These are phyloP conservation scores for Rubroshorea leprosula DNA, from an alignment of 345 rosid species.

Conservation along the genomic window DNA sequence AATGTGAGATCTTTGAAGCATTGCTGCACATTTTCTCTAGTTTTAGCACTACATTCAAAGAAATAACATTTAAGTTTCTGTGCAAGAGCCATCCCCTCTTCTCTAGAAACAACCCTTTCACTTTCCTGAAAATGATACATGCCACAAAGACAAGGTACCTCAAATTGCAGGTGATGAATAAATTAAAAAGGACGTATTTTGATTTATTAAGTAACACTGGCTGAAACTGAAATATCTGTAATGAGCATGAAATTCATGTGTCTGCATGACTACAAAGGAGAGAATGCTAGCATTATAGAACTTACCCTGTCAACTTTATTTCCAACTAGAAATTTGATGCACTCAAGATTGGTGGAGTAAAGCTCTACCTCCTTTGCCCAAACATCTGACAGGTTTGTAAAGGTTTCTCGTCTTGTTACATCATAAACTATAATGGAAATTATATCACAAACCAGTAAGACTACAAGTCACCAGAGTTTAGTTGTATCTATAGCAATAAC, in stretches of 20 bases:
- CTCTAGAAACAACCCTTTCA: constrained; percentile 73
- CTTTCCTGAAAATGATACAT: constrained; percentile 43
- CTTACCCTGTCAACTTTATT: constrained; percentile 83
- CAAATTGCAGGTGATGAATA: neutral
- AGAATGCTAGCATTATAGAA: neutral
- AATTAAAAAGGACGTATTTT: neutral
- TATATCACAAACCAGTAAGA: constrained; percentile 6
- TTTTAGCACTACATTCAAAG: constrained; percentile 84
- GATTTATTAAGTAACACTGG: neutral
- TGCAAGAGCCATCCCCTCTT: constrained; percentile 85
- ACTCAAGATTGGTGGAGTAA: constrained; percentile 68
- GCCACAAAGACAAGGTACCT: neutral
- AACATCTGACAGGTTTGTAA: constrained; percentile 62
- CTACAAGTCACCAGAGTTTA: too few relatives aligned
- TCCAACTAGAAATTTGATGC: constrained; percentile 75
- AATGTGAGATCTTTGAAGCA: constrained; percentile 63
- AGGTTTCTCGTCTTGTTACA: constrained; percentile 74
- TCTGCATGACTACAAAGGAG: neutral
- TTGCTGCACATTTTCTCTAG: constrained; percentile 56
- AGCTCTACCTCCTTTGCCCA: constrained; percentile 91
- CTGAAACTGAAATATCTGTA: too few relatives aligned
- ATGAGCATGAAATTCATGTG: neutral
- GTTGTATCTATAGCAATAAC: constrained; percentile 9
- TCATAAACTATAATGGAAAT: constrained; percentile 62
- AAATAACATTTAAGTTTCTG: constrained; percentile 58